These are phyloP conservation scores for Cercophora sp. DNA, from an alignment of 495 filamentous ascomycete species.

Conservation along the genomic window DNA sequence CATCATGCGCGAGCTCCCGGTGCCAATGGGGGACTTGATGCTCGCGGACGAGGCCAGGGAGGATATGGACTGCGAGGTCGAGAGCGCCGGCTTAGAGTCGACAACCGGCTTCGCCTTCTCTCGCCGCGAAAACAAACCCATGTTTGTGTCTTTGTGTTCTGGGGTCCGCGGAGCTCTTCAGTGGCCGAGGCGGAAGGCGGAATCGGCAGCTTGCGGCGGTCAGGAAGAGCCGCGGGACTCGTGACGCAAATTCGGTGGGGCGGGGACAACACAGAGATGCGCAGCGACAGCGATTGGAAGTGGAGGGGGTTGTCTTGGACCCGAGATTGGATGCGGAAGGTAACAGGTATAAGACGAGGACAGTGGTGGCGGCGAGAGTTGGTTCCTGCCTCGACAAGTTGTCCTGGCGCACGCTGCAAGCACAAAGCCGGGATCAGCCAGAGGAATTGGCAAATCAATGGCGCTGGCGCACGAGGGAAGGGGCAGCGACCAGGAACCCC, in stretches of 20 bases:
- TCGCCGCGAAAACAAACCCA: conserved; percentile 52
- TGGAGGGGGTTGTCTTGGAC: too few species aligned
- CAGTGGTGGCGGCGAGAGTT: too few species aligned
- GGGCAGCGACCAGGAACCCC: neutral
- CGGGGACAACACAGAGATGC: conserved; percentile 6
- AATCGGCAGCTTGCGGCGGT: conserved; percentile 17
- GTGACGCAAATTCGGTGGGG: conserved; percentile 10
- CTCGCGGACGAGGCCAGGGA: conserved; percentile 33
- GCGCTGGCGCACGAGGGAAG: neutral
- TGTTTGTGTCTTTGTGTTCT: conserved; percentile 13
- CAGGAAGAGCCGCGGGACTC: conserved; percentile 6
- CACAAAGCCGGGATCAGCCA: neutral
- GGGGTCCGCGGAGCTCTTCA: neutral
- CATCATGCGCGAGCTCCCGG: conserved; percentile 28
- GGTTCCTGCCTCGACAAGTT: too few species aligned
- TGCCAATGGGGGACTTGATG: conserved; percentile 29
- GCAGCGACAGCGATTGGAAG: neutral
- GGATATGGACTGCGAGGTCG: conserved; percentile 31
- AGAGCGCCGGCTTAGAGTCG: conserved; percentile 24
- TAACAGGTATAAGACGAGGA: too few species aligned
- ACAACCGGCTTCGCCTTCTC: conserved; percentile 40
- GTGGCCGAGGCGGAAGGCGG: too few species aligned
- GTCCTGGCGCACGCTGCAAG: too few species aligned
- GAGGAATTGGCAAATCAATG: conserved; percentile 1
- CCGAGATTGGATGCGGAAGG: too few species aligned